A percentile compares a stretch with the other conserved stretches of the same genome.
Conservation (phyloP, 805 yeast genomes). For the Nakazawaea molendinolei region DNA sequence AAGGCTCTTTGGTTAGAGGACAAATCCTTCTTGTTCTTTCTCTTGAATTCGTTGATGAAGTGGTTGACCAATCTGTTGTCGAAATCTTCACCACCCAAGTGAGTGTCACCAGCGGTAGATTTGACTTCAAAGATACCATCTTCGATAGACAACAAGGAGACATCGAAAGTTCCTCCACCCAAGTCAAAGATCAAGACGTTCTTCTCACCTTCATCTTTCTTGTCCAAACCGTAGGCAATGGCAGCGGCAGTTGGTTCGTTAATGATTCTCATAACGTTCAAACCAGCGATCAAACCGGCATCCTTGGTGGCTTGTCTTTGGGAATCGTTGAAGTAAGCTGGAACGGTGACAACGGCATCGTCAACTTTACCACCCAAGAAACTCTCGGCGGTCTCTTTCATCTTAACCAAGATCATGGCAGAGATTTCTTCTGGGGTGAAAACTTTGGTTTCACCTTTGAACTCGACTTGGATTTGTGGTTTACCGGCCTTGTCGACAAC, state of each 20-base stretch:
- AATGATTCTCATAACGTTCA: conserved; percentile 89
- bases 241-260: conserved; percentile 99
- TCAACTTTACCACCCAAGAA: conserved; percentile 78
- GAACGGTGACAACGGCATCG: conserved; percentile 94
- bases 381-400: conserved; percentile 86
- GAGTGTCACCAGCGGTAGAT: conserved; percentile 89
- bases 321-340: conserved; percentile 95
- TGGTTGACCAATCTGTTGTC: conserved; percentile 94
- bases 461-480: conserved; percentile 80
- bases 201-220: conserved; percentile 71
- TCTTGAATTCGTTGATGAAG: conserved; percentile 93
- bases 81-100: conserved; percentile 98
- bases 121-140: conserved; percentile 96
- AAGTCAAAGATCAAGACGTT: conserved; percentile 87
- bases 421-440: conserved; percentile 95
- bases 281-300: conserved; percentile 94
- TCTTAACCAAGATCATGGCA: conserved; percentile 84
- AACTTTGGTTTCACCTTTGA: conserved; percentile 75
- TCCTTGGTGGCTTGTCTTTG: conserved; percentile 98
- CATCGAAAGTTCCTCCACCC: conserved; percentile 99
- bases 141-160: conserved; percentile 81
- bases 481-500: conserved; percentile 68
- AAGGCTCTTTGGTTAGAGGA: conserved; percentile 91
- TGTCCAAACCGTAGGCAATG: conserved; percentile 90
- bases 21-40: conserved; percentile 94